Evolutionary conservation across 2,329 filamentous ascomycete genomes (phyloP), one percentile per base, ranked within the genome.

Genomic region (Malbranchea zuffiana): DNA sequence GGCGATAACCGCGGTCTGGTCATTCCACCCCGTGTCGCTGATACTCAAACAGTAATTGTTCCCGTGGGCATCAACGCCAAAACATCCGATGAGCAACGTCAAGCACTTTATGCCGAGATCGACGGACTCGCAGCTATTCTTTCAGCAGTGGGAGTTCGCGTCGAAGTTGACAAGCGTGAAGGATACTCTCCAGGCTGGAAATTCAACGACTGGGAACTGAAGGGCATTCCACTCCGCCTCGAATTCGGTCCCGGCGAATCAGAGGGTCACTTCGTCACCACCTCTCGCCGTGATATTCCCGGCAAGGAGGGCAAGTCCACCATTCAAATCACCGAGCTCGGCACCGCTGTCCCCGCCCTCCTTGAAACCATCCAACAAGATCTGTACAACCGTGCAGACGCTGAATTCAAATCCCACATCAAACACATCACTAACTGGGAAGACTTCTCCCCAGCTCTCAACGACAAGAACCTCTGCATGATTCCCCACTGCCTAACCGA

Each of bases 201-300:
- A 65, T 98, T 98, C 71, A 93, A 92, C 65, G 87, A 98, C 64
- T 95, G 86, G 85, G 92, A 98, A 62, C 72, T 96, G 51, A 92
- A 88, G 65, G 90, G 92, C 57, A 82, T 96, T 27, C 90, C 92
- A 31, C 74, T 98, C 24, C 82, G 90, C 42, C 72, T 98, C 41
- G 90, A 98, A 62, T 94, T 94, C 55, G 92, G 92, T 4, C 88
- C 90, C 52, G 93, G 93, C 64, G 90, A 96, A 56, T 80, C 81
- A 8, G 84, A 82, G 46, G 84, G 87, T 57, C 75, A 81, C 40
- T 82, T 87, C 27, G 80, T 96, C 49, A 84, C 80, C 45, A 83
- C 75, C 45, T 83, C 87, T 15, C 83, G 90, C 53, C 83, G 92
- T 52, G 90, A 98, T 59, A 82, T 82, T 25, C 57, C 56, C 23